These are phyloP conservation scores for Podospora tetraspora DNA, from an alignment of 495 filamentous ascomycete species.

Conservation along the genomic window DNA sequence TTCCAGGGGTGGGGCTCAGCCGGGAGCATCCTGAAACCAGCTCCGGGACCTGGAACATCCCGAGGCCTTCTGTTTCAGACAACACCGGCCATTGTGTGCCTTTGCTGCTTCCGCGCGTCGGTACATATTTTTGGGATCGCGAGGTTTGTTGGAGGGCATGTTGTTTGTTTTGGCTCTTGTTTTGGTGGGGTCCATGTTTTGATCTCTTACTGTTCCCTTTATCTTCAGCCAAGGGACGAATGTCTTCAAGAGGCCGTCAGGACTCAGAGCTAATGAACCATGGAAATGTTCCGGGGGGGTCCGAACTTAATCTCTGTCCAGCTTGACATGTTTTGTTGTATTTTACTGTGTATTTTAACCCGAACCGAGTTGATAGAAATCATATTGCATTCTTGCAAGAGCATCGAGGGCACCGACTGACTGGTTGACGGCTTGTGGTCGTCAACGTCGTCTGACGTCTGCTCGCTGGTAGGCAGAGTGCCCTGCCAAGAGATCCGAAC, in stretches of 20 bases:
- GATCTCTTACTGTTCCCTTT: background rate
- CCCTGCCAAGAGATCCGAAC: slow-evolving; percentile 8
- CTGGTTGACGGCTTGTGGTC: background rate
- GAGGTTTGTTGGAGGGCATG: background rate
- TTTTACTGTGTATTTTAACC: too few relatives aligned
- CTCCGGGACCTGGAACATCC: background rate
- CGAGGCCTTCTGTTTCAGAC: background rate
- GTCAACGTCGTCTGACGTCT: background rate
- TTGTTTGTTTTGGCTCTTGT: background rate
- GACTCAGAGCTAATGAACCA: background rate
- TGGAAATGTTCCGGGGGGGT: background rate
- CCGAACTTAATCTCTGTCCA: too few relatives aligned
- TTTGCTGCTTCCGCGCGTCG: background rate
- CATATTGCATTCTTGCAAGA: background rate
- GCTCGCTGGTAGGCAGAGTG: background rate
- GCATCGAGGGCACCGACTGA: background rate
- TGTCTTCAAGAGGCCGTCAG: too few relatives aligned
- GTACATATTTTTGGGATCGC: background rate
- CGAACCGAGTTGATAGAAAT: background rate
- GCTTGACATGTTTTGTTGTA: background rate
- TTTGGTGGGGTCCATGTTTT: background rate
- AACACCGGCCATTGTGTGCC: background rate
- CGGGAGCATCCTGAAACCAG: background rate
- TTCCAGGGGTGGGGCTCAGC: background rate
- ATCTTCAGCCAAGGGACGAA: too few relatives aligned